Base-by-base conservation (phyloP, 169 alveolate species). In the Prorocentrum cordatum region DNA sequence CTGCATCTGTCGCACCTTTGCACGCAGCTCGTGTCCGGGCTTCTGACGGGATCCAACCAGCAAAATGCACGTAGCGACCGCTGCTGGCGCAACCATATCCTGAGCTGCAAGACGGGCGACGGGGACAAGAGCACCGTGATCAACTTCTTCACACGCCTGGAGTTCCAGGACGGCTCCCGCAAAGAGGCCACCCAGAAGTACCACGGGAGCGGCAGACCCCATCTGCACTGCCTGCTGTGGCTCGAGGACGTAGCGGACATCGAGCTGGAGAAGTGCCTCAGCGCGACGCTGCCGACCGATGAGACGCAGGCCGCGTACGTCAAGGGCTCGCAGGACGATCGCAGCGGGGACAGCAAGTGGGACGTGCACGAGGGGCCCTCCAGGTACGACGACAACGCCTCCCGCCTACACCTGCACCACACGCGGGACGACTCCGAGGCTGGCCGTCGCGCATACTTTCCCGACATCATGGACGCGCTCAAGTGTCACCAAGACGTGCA, bases 401-500 rank as follows among this genome's bases (percentile, higher is more conserved):
- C 10, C 24, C 27, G 20, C 54, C 35, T 32, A n/a, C 5, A 4
- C 10, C 16, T 72, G 27, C 58, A 72, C 47, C 84, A 72, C 26
- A n/a, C n/a, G 22, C 35, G 20, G 22, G 33, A 3, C 16, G 84
- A 72, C 58, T 45, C 31, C n/a, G 35, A n/a, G 18, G 26, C 6
- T 3, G 84, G 84, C 18, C 24, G 42, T 3, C 84, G 84, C 6
- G 84, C 67, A 27, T 72, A 16, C 32, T 47, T 47, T 22, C 27
- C 54, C 32, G 35, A 29, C 24, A 5, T 72, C 24, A 16, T 72
- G 68, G 84, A 45, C 3, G 84, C 50, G 38, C 31, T 54, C 4
- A 42, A 47, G 36, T 42, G 84, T 27, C 84, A 72, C 32, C 84
- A 72, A 16, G 84, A 72, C 50, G 50, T 72, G 16, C 84, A 72